phyloP scores from a whole-genome alignment of 2,329 filamentous ascomycete species.

The Bipolaris gigantea region DNA sequence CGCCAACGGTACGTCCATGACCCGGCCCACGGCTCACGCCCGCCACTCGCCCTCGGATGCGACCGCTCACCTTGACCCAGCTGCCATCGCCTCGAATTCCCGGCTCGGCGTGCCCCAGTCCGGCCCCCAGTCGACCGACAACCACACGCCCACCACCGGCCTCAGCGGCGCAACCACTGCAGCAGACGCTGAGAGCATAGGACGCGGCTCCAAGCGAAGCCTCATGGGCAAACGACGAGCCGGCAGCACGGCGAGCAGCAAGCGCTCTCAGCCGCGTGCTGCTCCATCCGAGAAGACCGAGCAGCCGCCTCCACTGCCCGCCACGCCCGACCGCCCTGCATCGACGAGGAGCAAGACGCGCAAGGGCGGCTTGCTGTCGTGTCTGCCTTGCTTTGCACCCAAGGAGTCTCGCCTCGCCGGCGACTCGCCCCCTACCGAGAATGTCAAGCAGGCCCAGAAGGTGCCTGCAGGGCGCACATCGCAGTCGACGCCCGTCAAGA shows the following conservation, averaged over 20 bases:
- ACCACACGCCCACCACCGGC: slow-evolving; percentile 44
- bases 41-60: neutral
- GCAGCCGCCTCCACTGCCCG: slow-evolving; percentile 36
- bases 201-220: slow-evolving; percentile 51
- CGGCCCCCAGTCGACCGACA: slow-evolving; percentile 37
- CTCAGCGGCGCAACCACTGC: slow-evolving; percentile 49
- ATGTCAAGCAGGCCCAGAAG: slow-evolving; percentile 47
- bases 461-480: slow-evolving; percentile 46
- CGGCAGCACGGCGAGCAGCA: slow-evolving; percentile 52
- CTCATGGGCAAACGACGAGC: slow-evolving; percentile 50
- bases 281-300: slow-evolving; percentile 47
- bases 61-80: slow-evolving; percentile 2
- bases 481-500: slow-evolving; percentile 54
- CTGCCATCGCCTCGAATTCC: slow-evolving; percentile 21
- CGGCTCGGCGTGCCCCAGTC: slow-evolving; percentile 43
- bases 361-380: slow-evolving; percentile 47
- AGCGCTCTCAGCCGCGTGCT: slow-evolving; percentile 46
- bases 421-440: slow-evolving; percentile 51
- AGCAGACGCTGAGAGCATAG: slow-evolving; percentile 50
- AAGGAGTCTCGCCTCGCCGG: slow-evolving; percentile 55
- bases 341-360: slow-evolving; percentile 46
- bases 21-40: neutral
- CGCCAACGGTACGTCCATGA: slow-evolving; percentile 37
- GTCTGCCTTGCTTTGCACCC: slow-evolving; percentile 70
- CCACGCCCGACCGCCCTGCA: slow-evolving; percentile 35